Conservation (phyloP, 2,329 filamentous ascomycete genomes). For the Emericellopsis cladophorae region DNA sequence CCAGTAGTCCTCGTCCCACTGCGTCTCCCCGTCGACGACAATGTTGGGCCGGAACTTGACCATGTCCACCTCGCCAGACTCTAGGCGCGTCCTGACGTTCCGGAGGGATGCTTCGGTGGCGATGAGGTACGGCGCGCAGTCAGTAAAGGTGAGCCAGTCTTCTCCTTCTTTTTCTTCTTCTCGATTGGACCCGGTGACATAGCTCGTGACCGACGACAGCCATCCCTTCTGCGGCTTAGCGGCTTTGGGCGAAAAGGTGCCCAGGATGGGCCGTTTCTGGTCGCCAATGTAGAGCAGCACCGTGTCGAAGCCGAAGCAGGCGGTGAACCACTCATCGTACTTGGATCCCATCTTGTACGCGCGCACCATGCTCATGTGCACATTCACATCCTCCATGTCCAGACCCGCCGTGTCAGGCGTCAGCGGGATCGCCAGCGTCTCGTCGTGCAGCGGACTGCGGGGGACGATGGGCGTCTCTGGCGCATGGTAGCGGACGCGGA, state of each 20-base stretch:
- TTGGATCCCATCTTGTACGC: slow-evolving; percentile 50
- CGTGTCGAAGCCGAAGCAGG: slow-evolving; percentile 48
- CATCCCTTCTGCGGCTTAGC: slow-evolving; percentile 14
- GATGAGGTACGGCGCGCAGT: slow-evolving; percentile 64
- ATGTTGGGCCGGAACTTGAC: slow-evolving; percentile 64
- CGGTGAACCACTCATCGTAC: slow-evolving; percentile 55
- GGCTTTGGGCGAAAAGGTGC: slow-evolving; percentile 32
- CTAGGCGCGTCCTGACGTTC: slow-evolving; percentile 47
- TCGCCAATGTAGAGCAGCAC: slow-evolving; percentile 53
- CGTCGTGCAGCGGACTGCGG: slow-evolving; percentile 18
- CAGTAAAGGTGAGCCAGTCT: slow-evolving; percentile 55
- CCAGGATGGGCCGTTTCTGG: slow-evolving; percentile 46
- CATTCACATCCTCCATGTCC: slow-evolving; percentile 34
- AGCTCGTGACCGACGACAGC: slow-evolving; percentile 19
- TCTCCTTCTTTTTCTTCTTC: slow-evolving; percentile 22
- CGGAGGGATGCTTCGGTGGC: slow-evolving; percentile 57
- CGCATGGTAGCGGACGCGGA: slow-evolving; percentile 29
- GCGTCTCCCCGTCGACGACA: slow-evolving; percentile 45
- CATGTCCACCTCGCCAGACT: slow-evolving; percentile 42
- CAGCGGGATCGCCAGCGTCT: slow-evolving; percentile 41
- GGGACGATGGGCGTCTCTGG: slow-evolving; percentile 26
- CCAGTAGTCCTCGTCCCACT: slow-evolving; percentile 67
- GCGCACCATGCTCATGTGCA: slow-evolving; percentile 45
- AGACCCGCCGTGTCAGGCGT: slow-evolving; percentile 33
- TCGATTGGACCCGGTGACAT: slow-evolving; percentile 10